Conservation (phyloP, 2,329 filamentous ascomycete species). For the Microsporum audouinii region DNA sequence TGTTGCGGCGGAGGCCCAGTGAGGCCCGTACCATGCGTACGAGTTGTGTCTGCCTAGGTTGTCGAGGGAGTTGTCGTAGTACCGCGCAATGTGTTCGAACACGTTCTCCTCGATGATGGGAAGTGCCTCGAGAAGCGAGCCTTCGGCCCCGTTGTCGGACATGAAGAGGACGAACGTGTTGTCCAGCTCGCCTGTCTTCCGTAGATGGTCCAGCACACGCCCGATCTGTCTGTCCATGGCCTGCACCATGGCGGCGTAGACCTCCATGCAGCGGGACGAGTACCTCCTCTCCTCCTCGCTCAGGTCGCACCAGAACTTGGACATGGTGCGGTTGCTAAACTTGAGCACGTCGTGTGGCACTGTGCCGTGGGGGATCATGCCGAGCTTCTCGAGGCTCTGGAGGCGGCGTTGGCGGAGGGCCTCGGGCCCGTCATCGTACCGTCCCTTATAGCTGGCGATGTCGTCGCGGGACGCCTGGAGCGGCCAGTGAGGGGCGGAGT, state of each 20-base stretch:
- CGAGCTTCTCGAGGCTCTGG: slow-evolving; percentile 45
- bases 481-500: slow-evolving; percentile 54
- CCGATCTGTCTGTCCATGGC: slow-evolving; percentile 52
- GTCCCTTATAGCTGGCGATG: slow-evolving; percentile 48
- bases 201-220: slow-evolving; percentile 46
- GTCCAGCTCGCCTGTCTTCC: slow-evolving; percentile 46
- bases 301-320: slow-evolving; percentile 31
- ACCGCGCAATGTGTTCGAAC: slow-evolving; percentile 44
- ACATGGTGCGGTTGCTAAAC: slow-evolving; percentile 38
- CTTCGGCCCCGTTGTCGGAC: slow-evolving; percentile 53
- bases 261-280: slow-evolving; percentile 46
- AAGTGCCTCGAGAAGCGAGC: slow-evolving; percentile 47
- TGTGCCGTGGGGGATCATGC: slow-evolving; percentile 42
- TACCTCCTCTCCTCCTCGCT: slow-evolving; percentile 30
- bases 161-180: slow-evolving; percentile 56
- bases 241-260: slow-evolving; percentile 54
- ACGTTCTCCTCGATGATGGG: slow-evolving; percentile 46
- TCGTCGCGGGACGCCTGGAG: slow-evolving; percentile 47
- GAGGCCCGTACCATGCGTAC: slow-evolving; percentile 51
- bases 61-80: slow-evolving; percentile 48
- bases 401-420: slow-evolving; percentile 44
- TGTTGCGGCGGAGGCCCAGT: slow-evolving; percentile 45
- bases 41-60: slow-evolving; percentile 48
- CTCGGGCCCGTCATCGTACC: slow-evolving; percentile 52
- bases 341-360: slow-evolving; percentile 28